Base-by-base conservation (phyloP, 331 rosid genomes). In the Malus hybrid region DNA sequence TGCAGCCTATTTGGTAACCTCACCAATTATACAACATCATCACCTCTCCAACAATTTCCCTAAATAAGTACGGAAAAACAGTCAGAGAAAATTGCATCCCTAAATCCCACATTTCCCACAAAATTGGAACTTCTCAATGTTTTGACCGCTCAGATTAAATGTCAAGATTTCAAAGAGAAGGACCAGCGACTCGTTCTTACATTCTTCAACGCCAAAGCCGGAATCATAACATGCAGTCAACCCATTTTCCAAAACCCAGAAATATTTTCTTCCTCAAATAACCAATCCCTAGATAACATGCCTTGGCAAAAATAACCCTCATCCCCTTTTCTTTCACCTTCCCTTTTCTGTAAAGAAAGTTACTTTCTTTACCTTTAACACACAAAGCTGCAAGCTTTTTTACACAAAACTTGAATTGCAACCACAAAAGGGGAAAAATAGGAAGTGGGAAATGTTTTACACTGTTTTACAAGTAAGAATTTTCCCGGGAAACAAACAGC, bases 401-500 rank as follows among this genome's bases (percentile, higher is more conserved):
- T 33, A 71, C 54, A 6, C 20, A 18, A 11, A 32, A 36, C 6
- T 6, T 8, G 34, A 24, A 67, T 7, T 10, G 44, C n/a, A 55
- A 39, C 54, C 36, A 20, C 59, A 76, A 70, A 46, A 46, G 9
- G 52, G 62, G 65, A 24, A 36, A 36, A 42, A 10, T 60, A 73
- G 10, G 12, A 29, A 13, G 19, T n/a, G 39, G 55, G 67, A 57
- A 36, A 32, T 62, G 50, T 57, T 72, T 72, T 15, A 16, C 34
- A 24, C 29, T 28, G 29, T 28, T 28, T 28, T 28, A 28, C 29
- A 28, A 18, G 27, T 54, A 56, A 72, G 76, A 36, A 64, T 36
- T 74, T 77, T 32, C 72, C 64, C 18, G 76, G 70, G 67, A 77
- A 57, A 65, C 73, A 33, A 60, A 75, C 71, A 77, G 12, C 34